Conservation (phyloP, 768 basidiomycete species). For the Pisolithus microcarpus region DNA sequence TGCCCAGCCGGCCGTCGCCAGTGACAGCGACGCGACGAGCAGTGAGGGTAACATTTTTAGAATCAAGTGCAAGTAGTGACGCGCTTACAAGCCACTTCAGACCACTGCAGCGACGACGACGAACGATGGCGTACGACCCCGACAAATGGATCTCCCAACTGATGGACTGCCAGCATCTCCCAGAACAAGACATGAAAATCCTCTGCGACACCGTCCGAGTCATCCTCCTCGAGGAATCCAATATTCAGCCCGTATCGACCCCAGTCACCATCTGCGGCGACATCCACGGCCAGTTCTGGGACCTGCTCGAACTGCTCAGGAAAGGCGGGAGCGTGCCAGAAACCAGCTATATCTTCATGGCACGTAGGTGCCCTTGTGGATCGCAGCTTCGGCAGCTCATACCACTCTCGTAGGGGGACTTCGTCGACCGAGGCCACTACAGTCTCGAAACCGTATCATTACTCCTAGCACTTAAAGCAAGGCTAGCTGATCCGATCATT, state of each 20-base stretch:
- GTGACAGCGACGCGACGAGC: slow-evolving; percentile 11
- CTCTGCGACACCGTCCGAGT: slow-evolving; percentile 86
- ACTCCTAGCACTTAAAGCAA: slow-evolving; percentile 81
- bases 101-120: background rate
- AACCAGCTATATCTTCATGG: slow-evolving; percentile 95
- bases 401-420: slow-evolving; percentile 65
- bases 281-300: slow-evolving; percentile 98
- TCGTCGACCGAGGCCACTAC: slow-evolving; percentile 95
- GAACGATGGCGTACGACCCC: slow-evolving; percentile 42
- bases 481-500: slow-evolving; percentile 36
- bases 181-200: slow-evolving; percentile 87
- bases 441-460: slow-evolving; percentile 92
- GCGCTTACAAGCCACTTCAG: background rate
- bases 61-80: background rate
- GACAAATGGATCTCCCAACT: slow-evolving; percentile 89
- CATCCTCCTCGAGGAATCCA: slow-evolving; percentile 92
- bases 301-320: slow-evolving; percentile 81
- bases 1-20: slow-evolving; percentile 31
- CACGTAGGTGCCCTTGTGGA: slow-evolving; percentile 46
- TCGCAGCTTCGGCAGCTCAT: slow-evolving; percentile 16
- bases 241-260: slow-evolving; percentile 92
- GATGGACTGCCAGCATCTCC: slow-evolving; percentile 77
- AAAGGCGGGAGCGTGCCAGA: slow-evolving; percentile 83
- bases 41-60: slow-evolving; percentile 9
- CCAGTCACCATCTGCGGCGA: slow-evolving; percentile 96